Conservation (phyloP, 2,329 filamentous ascomycete genomes). For the Emergomyces pasteurianus region DNA sequence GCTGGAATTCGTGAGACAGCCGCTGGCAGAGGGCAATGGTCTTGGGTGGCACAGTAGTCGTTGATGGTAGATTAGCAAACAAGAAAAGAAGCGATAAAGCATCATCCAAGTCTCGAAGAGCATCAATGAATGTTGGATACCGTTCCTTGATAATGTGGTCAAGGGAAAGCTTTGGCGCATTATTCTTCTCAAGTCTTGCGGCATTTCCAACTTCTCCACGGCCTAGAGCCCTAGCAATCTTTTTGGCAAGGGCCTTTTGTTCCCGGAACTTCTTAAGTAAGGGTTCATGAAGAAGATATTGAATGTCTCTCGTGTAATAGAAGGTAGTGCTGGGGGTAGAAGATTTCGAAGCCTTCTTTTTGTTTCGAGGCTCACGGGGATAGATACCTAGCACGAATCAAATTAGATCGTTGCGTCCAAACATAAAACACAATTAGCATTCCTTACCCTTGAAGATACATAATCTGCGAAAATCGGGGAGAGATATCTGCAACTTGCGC, state of each 20-base stretch:
- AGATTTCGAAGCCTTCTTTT: constrained; percentile 91
- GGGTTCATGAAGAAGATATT: constrained; percentile 95
- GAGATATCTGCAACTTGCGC: constrained; percentile 91
- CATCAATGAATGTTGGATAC: constrained; percentile 94
- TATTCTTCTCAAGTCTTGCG: constrained; percentile 77
- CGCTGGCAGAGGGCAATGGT: constrained; percentile 92
- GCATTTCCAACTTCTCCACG: constrained; percentile 86
- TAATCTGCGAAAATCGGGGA: constrained; percentile 92
- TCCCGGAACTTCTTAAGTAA: constrained; percentile 90
- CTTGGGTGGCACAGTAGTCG: constrained; percentile 78
- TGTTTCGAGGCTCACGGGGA: constrained; percentile 88
- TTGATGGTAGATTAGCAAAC: constrained; percentile 91
- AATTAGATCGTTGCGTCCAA: neutral
- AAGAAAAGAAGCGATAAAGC: constrained; percentile 94
- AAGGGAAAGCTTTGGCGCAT: constrained; percentile 78
- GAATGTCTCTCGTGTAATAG: constrained; percentile 86
- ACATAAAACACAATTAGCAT: neutral
- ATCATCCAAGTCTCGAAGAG: constrained; percentile 88
- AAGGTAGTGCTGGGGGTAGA: constrained; percentile 88
- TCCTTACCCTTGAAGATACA: constrained; percentile 87
- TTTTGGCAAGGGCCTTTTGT: constrained; percentile 93
- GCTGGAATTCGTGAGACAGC: constrained; percentile 88
- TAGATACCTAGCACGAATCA: constrained; percentile 57
- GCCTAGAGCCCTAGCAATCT: constrained; percentile 85
- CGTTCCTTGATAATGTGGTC: constrained; percentile 97